Conservation (phyloP, 129 eudicot species). For the Artemisia argyi region DNA sequence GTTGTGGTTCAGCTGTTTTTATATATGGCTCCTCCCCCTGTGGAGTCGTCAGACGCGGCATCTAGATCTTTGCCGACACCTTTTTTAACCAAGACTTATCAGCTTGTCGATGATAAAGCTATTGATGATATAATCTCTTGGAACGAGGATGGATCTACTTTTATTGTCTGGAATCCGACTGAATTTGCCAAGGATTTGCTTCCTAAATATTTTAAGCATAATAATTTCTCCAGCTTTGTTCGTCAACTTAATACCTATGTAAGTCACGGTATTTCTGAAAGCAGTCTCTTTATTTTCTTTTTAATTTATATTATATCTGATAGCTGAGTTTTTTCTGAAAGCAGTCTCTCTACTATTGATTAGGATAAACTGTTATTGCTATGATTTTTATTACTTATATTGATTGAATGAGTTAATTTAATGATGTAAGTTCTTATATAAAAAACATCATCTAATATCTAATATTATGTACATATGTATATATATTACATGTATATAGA, state of each 20-base stretch:
- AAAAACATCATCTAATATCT: too few relatives aligned
- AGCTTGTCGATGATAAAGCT: constrained; percentile 73
- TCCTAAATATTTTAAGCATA: constrained; percentile 90
- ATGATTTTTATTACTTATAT: too few relatives aligned
- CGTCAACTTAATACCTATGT: constrained; percentile 97
- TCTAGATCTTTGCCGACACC: constrained; percentile 88
- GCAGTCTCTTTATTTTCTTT: too few relatives aligned
- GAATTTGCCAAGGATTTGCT: constrained; percentile 93
- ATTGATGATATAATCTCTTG: constrained; percentile 87
- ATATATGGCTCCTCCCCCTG: constrained; percentile 56
- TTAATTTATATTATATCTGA: too few relatives aligned
- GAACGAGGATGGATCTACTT: constrained; percentile 96
- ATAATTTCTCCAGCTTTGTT: constrained; percentile 94
- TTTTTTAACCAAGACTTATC: constrained; percentile 83
- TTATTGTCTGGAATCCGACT: constrained; percentile 92
- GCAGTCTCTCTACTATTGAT: too few relatives aligned
- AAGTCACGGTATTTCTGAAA: constrained; percentile 17
- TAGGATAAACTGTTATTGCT: too few relatives aligned
- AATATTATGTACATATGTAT: too few relatives aligned
- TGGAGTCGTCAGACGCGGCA: constrained; percentile 36
- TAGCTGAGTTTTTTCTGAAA: too few relatives aligned
- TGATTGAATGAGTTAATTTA: too few relatives aligned
- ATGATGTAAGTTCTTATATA: too few relatives aligned
- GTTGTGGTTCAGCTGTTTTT: not conserved
- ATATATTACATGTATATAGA: too few relatives aligned